phyloP scores from a whole-genome alignment of 2,329 filamentous ascomycete species.

The Ophiostoma tasmaniense region DNA sequence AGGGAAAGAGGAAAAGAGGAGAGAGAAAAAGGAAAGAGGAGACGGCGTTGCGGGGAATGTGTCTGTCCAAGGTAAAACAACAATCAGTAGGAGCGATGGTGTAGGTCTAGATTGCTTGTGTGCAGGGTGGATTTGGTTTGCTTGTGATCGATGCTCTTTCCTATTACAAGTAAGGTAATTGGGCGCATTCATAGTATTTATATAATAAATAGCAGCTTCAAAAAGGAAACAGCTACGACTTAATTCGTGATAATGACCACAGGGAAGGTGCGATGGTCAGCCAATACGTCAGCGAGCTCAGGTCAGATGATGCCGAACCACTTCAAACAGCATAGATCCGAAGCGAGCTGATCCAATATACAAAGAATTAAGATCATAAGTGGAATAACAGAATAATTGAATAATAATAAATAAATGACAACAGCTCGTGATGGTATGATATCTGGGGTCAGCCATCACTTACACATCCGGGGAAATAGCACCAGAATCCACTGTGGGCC shows the following conservation, averaged over 20 bases:
- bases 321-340: neutral
- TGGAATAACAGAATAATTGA: neutral
- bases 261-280: neutral
- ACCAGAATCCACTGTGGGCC: neutral
- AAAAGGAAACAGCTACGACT: neutral
- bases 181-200: neutral
- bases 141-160: neutral
- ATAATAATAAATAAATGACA: neutral
- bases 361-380: neutral
- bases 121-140: neutral
- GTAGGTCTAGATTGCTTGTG: neutral
- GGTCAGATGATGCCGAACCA: neutral
- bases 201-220: neutral
- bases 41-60: neutral
- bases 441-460: constrained; percentile 1
- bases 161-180: neutral
- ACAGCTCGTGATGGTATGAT: neutral
- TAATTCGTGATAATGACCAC: neutral
- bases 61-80: neutral
- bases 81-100: neutral
- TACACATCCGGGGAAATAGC: constrained; percentile 4
- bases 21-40: neutral
- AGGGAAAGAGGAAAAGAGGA: neutral
- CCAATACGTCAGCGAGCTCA: neutral
- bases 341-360: neutral